Percentiles rank a stretch among this genome's conserved stretches.
These are phyloP conservation scores for Effrenium voratum DNA, from an alignment of 73 alveolate species.

Conservation along the genomic window DNA sequence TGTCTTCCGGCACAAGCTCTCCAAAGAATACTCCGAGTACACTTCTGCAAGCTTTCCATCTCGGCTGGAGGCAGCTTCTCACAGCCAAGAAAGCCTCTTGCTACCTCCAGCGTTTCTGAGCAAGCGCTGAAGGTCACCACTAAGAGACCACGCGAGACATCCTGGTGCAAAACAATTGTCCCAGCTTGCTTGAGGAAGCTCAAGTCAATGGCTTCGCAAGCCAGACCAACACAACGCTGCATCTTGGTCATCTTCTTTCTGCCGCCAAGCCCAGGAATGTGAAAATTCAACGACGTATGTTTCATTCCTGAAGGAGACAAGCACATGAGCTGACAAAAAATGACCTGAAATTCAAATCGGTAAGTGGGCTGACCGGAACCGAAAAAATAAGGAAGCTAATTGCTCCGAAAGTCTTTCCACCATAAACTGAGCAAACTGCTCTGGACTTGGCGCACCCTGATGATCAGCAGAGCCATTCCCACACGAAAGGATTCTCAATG, in stretches of 20 bases:
- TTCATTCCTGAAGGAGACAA: background rate
- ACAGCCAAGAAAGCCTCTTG: background rate
- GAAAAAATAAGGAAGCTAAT: no score
- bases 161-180: background rate
- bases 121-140: background rate
- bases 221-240: slow-evolving; percentile 7
- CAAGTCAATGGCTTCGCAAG: background rate
- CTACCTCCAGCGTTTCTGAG: background rate
- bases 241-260: background rate
- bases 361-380: no score
- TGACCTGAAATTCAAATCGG: no score
- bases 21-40: background rate
- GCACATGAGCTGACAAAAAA: no score
- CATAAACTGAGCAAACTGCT: no score
- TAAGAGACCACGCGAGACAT: background rate
- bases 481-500: no score
- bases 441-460: no score
- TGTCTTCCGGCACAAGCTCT: background rate
- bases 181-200: background rate
- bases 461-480: no score
- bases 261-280: slow-evolving; percentile 28
- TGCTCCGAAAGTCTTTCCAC: no score
- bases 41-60: background rate
- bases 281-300: background rate
- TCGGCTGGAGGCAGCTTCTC: background rate